Conservation (phyloP, 192 early-diverging fungal species). For the Globomyces pollinis-pini region DNA sequence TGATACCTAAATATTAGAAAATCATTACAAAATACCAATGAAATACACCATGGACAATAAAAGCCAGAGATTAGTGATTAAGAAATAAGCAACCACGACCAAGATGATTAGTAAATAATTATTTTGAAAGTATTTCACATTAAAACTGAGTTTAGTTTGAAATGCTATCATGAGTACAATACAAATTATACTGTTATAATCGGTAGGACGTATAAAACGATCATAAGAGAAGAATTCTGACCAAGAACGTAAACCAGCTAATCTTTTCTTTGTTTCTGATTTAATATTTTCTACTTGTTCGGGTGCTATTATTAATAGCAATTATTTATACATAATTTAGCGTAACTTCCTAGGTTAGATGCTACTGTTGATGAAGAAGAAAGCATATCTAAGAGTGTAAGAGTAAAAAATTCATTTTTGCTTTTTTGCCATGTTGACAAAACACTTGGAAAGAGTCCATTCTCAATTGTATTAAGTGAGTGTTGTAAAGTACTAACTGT, state of each 20-base stretch:
- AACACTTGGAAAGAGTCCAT: too few species aligned
- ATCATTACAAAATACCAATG: slow-evolving; percentile 13
- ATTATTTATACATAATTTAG: too few species aligned
- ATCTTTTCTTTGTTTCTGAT: not conserved
- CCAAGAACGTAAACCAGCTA: not conserved
- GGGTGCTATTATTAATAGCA: too few species aligned
- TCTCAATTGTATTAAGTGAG: too few species aligned
- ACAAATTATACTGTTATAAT: not conserved
- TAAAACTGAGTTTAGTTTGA: slow-evolving; percentile 22
- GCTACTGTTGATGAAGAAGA: too few species aligned
- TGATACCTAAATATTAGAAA: not conserved
- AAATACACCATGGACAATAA: slow-evolving; percentile 34
- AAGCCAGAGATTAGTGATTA: slow-evolving; percentile 35
- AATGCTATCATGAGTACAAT: too few species aligned
- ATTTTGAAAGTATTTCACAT: slow-evolving; percentile 35
- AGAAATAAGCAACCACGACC: slow-evolving; percentile 27
- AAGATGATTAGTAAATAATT: slow-evolving; percentile 39
- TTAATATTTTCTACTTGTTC: too few species aligned
- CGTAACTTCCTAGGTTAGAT: too few species aligned
- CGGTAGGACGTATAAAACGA: not conserved
- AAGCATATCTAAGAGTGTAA: too few species aligned
- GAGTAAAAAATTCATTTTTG: too few species aligned
- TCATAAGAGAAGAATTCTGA: not conserved
- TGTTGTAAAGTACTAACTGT: too few species aligned
- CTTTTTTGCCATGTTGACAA: too few species aligned